Evolutionary conservation across 177 flowering plant species (phyloP).

Genomic region (Vitis hybrid): DNA sequence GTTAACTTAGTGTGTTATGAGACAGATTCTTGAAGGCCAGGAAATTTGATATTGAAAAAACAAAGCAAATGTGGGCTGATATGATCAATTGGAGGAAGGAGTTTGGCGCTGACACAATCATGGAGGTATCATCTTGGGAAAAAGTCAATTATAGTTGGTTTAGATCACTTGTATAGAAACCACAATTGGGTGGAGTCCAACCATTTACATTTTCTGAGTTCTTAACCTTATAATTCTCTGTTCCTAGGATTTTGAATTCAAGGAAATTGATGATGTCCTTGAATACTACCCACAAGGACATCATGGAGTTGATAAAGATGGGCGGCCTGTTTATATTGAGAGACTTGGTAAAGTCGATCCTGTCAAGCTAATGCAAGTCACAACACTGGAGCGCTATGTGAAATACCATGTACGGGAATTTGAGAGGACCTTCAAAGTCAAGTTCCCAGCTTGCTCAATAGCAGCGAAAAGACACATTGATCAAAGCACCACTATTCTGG

Average conservation of each 20-base stretch:
- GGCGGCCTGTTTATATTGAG: conserved; percentile 82
- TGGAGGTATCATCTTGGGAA: conserved; percentile 47
- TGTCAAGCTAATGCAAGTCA: conserved; percentile 81
- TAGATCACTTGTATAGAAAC: not conserved
- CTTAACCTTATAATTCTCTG: not conserved
- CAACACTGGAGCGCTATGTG: conserved; percentile 80
- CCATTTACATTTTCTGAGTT: not conserved
- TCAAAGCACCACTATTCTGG: conserved; percentile 94
- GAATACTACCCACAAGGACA: conserved; percentile 88
- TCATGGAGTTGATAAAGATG: conserved; percentile 92
- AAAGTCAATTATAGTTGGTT: too few relatives aligned
- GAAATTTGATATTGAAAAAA: conserved; percentile 68
- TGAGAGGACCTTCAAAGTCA: conserved; percentile 69
- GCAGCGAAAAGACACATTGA: conserved; percentile 83
- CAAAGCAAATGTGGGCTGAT: conserved; percentile 84
- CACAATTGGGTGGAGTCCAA: not conserved
- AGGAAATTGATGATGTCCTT: conserved; percentile 65
- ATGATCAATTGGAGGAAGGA: conserved; percentile 85
- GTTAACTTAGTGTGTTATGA: not conserved
- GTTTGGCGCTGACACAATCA: conserved; percentile 60
- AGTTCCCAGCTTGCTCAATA: conserved; percentile 90
- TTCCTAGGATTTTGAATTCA: conserved; percentile 72
- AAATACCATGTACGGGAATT: conserved; percentile 92
- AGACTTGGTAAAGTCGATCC: conserved; percentile 76
- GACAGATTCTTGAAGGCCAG: conserved; percentile 74